These are phyloP conservation scores for Chrysanthemum seticuspe DNA, from an alignment of 129 eudicot species.

Conservation along the genomic window DNA sequence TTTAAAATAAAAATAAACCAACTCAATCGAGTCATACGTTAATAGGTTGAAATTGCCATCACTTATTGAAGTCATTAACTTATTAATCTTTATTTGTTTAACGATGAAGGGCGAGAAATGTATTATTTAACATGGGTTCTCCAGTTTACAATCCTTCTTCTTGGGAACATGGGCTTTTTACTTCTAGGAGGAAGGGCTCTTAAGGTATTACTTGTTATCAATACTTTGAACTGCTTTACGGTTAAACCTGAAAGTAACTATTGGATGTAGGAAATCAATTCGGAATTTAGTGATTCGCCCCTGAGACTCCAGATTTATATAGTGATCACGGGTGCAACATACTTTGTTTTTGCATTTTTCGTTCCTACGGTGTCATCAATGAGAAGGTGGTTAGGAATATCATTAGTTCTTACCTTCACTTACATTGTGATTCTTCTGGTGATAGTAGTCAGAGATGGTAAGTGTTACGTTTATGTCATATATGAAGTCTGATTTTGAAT, in stretches of 20 bases:
- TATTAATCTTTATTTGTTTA: not conserved
- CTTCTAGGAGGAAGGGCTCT: constrained; percentile 38
- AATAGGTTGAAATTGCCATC: not conserved
- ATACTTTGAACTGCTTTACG: not conserved
- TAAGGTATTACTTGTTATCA: not conserved
- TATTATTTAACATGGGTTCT: constrained; percentile 46
- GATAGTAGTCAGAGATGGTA: constrained; percentile 38
- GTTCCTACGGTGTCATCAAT: constrained; percentile 57
- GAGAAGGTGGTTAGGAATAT: constrained; percentile 53
- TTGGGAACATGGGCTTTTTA: constrained; percentile 34
- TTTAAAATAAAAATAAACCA: not conserved
- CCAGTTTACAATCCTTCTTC: constrained; percentile 48
- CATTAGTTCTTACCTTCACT: constrained; percentile 47
- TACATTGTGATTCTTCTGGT: constrained; percentile 46
- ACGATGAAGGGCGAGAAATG: constrained; percentile 43
- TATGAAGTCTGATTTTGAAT: not conserved
- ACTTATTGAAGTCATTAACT: not conserved
- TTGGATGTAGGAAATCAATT: constrained; percentile 43
- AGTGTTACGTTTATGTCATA: constrained; percentile 6
- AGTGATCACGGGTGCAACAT: constrained; percentile 48
- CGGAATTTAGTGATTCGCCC: constrained; percentile 44
- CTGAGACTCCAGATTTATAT: constrained; percentile 48
- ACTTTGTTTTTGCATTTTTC: constrained; percentile 36
- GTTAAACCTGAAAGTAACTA: not conserved
- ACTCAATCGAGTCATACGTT: not conserved